Evolutionary conservation across 1,284 basidiomycete genomes (phyloP).

Genomic region (Sanghuangporus weigelae): DNA sequence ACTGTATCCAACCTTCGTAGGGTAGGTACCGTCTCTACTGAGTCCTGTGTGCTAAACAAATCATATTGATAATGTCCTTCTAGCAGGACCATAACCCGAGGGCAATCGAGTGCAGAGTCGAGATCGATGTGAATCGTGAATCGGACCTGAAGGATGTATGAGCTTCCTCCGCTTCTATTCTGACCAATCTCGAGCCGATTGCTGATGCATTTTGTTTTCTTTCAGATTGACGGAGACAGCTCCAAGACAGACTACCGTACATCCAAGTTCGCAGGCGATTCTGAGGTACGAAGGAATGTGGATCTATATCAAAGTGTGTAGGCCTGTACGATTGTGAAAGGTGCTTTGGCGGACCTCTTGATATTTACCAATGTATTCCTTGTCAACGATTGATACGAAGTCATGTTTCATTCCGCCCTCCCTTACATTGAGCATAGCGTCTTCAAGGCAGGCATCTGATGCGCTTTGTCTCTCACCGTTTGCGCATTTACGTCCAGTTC

Average conservation of each 20-base stretch:
- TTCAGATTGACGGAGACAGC: background rate
- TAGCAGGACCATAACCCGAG: background rate
- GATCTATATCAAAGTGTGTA: background rate
- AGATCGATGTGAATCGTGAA: background rate
- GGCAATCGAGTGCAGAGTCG: background rate
- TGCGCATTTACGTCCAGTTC: conserved; percentile 28
- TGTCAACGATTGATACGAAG: too few relatives aligned
- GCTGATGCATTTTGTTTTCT: background rate
- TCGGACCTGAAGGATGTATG: background rate
- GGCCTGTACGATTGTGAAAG: too few relatives aligned
- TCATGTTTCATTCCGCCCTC: too few relatives aligned
- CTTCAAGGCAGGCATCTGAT: too few relatives aligned
- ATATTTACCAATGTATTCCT: too few relatives aligned
- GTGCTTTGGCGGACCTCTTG: too few relatives aligned
- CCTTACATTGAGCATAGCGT: too few relatives aligned
- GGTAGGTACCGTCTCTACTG: background rate
- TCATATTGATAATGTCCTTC: too few relatives aligned
- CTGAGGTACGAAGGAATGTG: background rate
- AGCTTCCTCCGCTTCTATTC: background rate
- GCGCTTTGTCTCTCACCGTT: conserved; percentile 20
- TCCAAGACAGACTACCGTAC: background rate
- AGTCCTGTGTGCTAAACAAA: too few relatives aligned
- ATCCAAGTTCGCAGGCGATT: background rate
- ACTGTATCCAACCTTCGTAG: background rate
- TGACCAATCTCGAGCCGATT: background rate